phyloP scores from a whole-genome alignment of 2,329 filamentous ascomycete genomes.

The Claviceps africana region DNA sequence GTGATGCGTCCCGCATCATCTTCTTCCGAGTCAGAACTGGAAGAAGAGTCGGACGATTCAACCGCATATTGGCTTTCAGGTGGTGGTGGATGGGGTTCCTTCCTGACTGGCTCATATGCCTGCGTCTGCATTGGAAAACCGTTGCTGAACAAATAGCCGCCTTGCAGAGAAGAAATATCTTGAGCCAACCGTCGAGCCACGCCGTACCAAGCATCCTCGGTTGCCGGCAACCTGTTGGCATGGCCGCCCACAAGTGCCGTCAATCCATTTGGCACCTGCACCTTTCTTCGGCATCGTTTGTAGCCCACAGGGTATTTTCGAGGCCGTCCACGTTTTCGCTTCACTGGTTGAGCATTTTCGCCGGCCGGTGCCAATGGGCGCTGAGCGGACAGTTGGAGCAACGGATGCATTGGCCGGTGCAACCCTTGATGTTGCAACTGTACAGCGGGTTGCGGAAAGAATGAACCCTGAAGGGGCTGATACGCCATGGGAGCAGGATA shows the following conservation, averaged over 20 bases:
- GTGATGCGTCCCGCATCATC: background rate
- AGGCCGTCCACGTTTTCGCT: conserved; percentile 12
- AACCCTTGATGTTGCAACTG: background rate
- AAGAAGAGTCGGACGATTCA: background rate
- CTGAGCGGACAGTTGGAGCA: background rate
- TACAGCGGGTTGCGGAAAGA: background rate
- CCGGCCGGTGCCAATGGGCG: background rate
- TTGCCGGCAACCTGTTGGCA: conserved; percentile 6
- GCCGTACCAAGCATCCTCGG: conserved; percentile 8
- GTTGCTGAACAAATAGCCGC: conserved; percentile 3
- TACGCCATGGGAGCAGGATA: conserved; percentile 3
- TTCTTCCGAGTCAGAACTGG: background rate
- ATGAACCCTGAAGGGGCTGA: conserved; percentile 2
- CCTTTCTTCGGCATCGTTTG: conserved; percentile 3
- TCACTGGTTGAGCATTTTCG: conserved; percentile 2
- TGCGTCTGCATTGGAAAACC: conserved; percentile 3
- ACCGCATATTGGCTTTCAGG: background rate
- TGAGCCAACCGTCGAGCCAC: conserved; percentile 6
- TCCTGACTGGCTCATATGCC: background rate
- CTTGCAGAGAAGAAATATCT: conserved; percentile 6
- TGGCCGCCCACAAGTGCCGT: conserved; percentile 3
- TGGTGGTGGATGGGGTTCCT: background rate
- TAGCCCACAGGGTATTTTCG: conserved; percentile 7
- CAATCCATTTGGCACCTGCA: conserved; percentile 5
- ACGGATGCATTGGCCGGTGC: conserved; percentile 1